Evolutionary conservation across 2,329 filamentous ascomycete species (phyloP), one percentile per base, ranked within the genome.

Genomic region (Fusarium sp.): DNA sequence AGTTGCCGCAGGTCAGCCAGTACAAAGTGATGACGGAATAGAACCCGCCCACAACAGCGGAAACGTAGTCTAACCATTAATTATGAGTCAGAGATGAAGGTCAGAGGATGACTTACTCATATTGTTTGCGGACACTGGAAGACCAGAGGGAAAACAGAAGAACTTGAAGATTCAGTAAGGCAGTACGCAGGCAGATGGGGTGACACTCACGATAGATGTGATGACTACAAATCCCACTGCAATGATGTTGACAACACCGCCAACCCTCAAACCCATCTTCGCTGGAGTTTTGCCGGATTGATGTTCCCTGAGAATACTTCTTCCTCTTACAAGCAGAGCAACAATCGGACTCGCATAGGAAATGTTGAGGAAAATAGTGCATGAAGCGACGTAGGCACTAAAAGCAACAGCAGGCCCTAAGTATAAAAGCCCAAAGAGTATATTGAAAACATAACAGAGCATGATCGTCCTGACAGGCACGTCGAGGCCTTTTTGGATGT

Each of bases 291-390:
- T 64, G 2, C 26, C 24, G 5, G 61, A 59, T 22, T 64, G 61
- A 7, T 59, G 65, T 7, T 52, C 52, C 4, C 11, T 43, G 1
- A 69, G 38, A 1, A 58, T 22, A 0, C 64, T 38, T 15, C 67
- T 11, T 0, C 69, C 70, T 3, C 69, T 43, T 0, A 66, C 34
- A 15, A 72, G 33, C 2, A 72, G 18, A 1, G 69, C 67, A 4
- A 72, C 18, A 9, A 72, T 45, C 0, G 70, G 70, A 0, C 69
- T 58, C 3, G 60, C 59, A 14, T 72, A 72, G 0, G 70, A 72
- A 3, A 60, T 50, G 4, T 72, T 72, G 3, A 72, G 42, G 3
- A 72, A 66, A 4, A 71, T 71, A 1, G 70, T 72, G 10, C 67
- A 73, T 1, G 58, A 64, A 1, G 70, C 64, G 1, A 72, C 49